phyloP scores from a whole-genome alignment of 331 rosid genomes.

The Rosa hybrid region DNA sequence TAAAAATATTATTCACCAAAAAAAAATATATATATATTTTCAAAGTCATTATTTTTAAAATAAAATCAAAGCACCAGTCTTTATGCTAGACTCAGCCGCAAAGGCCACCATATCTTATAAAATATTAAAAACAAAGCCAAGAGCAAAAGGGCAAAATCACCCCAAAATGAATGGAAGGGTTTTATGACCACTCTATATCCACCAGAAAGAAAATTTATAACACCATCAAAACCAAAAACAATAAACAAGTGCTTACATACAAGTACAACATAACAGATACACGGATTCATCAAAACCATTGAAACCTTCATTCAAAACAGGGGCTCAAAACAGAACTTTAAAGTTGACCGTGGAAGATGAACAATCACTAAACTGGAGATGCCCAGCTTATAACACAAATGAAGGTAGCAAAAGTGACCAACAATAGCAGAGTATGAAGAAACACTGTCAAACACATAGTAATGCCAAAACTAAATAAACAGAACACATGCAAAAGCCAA shows the following conservation, averaged over 20 bases:
- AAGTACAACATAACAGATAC: not conserved
- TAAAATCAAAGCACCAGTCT: slow-evolving; percentile 9
- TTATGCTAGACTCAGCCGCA: slow-evolving; percentile 5
- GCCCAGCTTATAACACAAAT: not conserved
- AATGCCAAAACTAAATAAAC: not conserved
- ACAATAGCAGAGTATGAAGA: not conserved
- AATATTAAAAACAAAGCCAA: not conserved
- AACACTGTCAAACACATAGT: not conserved
- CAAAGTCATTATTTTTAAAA: not conserved
- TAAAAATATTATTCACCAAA: slow-evolving; percentile 7
- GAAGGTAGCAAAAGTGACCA: not conserved
- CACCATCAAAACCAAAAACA: not conserved
- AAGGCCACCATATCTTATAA: slow-evolving; percentile 13
- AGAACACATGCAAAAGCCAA: not conserved
- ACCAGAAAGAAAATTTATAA: not conserved
- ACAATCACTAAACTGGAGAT: not conserved
- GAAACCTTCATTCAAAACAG: not conserved
- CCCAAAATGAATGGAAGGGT: not conserved
- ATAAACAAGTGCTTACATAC: not conserved
- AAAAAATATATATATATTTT: not conserved
- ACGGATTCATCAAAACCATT: not conserved
- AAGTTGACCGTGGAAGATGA: not conserved
- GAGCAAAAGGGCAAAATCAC: not conserved
- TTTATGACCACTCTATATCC: not conserved
- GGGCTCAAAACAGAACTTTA: not conserved